Base-by-base conservation (phyloP, 176 grass and related monocot genomes). In the Phoenix dactylifera region DNA sequence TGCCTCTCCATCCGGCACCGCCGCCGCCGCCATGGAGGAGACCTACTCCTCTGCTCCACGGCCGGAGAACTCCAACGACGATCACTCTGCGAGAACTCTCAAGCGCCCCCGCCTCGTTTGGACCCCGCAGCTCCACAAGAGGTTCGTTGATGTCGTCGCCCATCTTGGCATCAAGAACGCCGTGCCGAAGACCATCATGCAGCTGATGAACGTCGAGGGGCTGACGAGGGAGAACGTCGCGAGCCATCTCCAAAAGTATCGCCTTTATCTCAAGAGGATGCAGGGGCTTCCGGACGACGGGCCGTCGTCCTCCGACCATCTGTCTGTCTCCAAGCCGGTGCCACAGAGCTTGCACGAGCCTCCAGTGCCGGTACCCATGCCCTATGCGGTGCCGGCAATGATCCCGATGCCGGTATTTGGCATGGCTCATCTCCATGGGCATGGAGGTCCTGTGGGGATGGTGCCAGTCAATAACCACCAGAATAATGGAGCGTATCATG, bases 191-290 rank as follows among this genome's bases (percentile, higher is more conserved):
- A 85, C 79, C 18, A 92, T 92, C 68, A 92, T 92, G 93, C 81
- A 98, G 82, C 74, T 98, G 30, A 98, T 98, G 93, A 98, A 98
- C 76, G 93, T 98, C 16, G 93, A 98, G 1, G 93, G 93, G 0
- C 76, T 98, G 3, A 89, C 79, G 0, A 12, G 87, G 3, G 93
- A 98, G 85, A 98, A 98, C 79, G 93, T 92, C 0, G 87, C 87
- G 0, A 89, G 84, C 81, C 93, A 98, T 66, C 82, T 98, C 6
- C 93, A 98, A 49, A 98, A 98, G 84, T 98, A 98, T 64, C 32
- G 93, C 0, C 82, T 86, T 4, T 98, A 98, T 57, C 83, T 92
- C 9, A 85, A 88, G 59, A 28, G 87, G 76, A 88, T 85, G 84
- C 70, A 82, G 55, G 87, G 87, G 0, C 64, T 83, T 60, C 86